Evolutionary conservation across 1,139 yeast genomes (phyloP), one percentile per base, ranked within the genome.

Genomic region (Pichia sp.): DNA sequence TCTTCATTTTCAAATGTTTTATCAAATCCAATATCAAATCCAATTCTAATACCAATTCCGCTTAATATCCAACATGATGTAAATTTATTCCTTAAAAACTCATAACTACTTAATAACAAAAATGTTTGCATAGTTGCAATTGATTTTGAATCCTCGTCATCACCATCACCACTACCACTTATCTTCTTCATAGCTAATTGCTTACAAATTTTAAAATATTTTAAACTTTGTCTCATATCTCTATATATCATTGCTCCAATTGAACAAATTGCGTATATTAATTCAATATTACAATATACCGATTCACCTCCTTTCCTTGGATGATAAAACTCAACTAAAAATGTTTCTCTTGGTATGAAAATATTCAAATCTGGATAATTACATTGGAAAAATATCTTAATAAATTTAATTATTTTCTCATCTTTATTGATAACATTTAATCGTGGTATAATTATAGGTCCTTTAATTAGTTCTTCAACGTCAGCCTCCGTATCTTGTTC

Each of bases 1-100:
- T 44, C 39, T 13, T 34, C 19, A 27, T 44, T 39, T 13, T 34
- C 19, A 19, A 38, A 38, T 19, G 22, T 33, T 11, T 18, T 44
- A 27, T 81, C 85, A 61, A 81, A 81, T 1, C 87, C 86, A 58
- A 81, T 74, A 59, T 81, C 84, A 58, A 76, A 78, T 1, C 86
- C 86, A 74, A 81, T 82, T 58, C 86, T 67, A 64, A 80, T 77
- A 4, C 83, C 85, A 54, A 77, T 70, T 1, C 86, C 85, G 30
- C 79, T 73, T 34, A 80, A 67, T 74, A 79, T 75, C 86, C 85
- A 81, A 2, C 83, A 83, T 58, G 79, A 72, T 7, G 82, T 75
- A 60, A 78, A 77, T 54, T 73, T 71, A 0, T 73, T 74, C 52
- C 56, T 53, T 19, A 38, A 38, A 2, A 58, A 46, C 31, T 80